These are phyloP conservation scores for Prunus padus DNA, from an alignment of 306 rosid species.

Conservation along the genomic window DNA sequence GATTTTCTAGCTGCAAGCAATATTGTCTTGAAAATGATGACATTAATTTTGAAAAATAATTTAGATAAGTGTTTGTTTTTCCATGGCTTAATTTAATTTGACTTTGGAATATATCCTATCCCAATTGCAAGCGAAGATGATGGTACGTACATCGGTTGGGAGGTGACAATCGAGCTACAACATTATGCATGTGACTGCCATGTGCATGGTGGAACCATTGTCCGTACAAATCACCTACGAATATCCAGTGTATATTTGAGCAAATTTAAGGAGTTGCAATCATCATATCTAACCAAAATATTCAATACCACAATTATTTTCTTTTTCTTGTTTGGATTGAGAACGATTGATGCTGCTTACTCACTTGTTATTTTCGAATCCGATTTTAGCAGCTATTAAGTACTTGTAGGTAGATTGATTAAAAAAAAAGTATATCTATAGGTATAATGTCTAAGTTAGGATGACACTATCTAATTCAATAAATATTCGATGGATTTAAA, in stretches of 20 bases:
- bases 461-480: no score
- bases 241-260: not conserved
- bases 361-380: not conserved
- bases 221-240: not conserved
- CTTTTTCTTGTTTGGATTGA: not conserved
- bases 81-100: conserved; percentile 9
- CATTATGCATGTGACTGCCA: conserved; percentile 43
- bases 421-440: no score
- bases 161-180: conserved; percentile 29
- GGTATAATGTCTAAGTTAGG: no score
- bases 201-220: conserved; percentile 38
- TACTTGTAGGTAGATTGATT: not conserved
- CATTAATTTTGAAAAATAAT: not conserved
- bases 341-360: not conserved
- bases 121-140: conserved; percentile 13
- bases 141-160: conserved; percentile 27
- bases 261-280: not conserved
- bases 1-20: not conserved
- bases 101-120: conserved; percentile 20
- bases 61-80: not conserved
- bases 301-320: not conserved
- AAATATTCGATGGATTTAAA: no score
- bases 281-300: not conserved
- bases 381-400: not conserved
- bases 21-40: not conserved